Evolutionary conservation across 208 protist genomes (phyloP).

Genomic region (Acanthamoeba polyphaga): DNA sequence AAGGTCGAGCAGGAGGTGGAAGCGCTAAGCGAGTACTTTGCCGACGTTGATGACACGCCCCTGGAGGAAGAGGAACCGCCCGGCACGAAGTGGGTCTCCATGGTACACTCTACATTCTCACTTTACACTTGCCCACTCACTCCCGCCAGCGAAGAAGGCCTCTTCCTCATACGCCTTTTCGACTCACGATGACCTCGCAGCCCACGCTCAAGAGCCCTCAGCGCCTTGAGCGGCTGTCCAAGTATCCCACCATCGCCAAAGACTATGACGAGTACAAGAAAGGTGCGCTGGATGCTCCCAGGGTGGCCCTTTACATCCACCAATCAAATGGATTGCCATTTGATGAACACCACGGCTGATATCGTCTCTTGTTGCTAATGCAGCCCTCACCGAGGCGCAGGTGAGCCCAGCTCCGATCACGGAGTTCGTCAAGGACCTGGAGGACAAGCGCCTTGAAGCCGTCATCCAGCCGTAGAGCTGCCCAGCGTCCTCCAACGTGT

Average conservation of each 20-base stretch:
- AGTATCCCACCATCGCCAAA: conserved; percentile 46
- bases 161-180: background rate
- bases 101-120: background rate
- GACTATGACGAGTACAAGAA: conserved; percentile 69
- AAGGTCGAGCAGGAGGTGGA: conserved; percentile 16
- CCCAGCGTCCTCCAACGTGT: background rate
- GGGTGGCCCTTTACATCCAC: background rate
- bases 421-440: conserved; percentile 49
- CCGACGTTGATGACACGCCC: conserved; percentile 49
- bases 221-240: conserved; percentile 23
- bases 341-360: background rate
- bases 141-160: background rate
- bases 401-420: conserved; percentile 35
- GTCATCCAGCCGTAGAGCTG: conserved; percentile 37
- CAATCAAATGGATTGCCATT: background rate
- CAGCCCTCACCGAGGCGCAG: conserved; percentile 49
- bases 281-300: background rate
- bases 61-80: conserved; percentile 59
- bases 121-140: background rate
- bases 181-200: background rate
- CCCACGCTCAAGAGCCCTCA: conserved; percentile 56
- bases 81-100: conserved; percentile 58
- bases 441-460: conserved; percentile 56
- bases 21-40: conserved; percentile 40
- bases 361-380: background rate